Evolutionary conservation across 2,329 filamentous ascomycete genomes (phyloP).

Genomic region (Fusarium nanum): DNA sequence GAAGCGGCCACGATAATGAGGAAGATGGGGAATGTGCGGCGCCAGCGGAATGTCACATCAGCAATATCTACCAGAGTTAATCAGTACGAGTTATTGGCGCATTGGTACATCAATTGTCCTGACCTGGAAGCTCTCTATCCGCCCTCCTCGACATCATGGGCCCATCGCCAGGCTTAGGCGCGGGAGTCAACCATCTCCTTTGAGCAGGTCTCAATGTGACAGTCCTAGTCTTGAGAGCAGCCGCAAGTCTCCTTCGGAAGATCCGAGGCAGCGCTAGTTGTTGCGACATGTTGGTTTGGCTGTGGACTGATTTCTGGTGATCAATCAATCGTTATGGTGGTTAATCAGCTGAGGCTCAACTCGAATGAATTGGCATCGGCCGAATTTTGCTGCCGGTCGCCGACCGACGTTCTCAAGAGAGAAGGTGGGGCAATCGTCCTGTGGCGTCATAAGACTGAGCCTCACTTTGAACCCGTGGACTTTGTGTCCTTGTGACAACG

Average conservation of each 20-base stretch:
- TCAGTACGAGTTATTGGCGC: constrained; percentile 5
- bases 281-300: constrained; percentile 36
- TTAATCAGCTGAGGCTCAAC: constrained; percentile 42
- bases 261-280: constrained; percentile 44
- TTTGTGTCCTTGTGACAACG: constrained; percentile 40
- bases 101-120: not conserved
- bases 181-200: constrained; percentile 63
- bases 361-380: constrained; percentile 33
- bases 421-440: constrained; percentile 27
- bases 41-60: constrained; percentile 68
- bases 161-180: constrained; percentile 69
- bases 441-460: constrained; percentile 49
- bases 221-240: constrained; percentile 40
- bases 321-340: constrained; percentile 1
- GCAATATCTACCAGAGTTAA: constrained; percentile 52
- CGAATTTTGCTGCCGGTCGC: constrained; percentile 45
- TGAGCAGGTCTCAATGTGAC: constrained; percentile 46
- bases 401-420: constrained; percentile 16
- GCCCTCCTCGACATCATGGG: constrained; percentile 73
- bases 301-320: constrained; percentile 5
- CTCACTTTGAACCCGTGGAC: constrained; percentile 23
- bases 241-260: constrained; percentile 42
- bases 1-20: constrained; percentile 74
- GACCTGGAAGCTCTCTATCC: constrained; percentile 75
- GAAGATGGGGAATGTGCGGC: constrained; percentile 84